Evolutionary conservation across 768 basidiomycete genomes (phyloP), one percentile per base, ranked within the genome.

Genomic region (Tulasnella sp.): DNA sequence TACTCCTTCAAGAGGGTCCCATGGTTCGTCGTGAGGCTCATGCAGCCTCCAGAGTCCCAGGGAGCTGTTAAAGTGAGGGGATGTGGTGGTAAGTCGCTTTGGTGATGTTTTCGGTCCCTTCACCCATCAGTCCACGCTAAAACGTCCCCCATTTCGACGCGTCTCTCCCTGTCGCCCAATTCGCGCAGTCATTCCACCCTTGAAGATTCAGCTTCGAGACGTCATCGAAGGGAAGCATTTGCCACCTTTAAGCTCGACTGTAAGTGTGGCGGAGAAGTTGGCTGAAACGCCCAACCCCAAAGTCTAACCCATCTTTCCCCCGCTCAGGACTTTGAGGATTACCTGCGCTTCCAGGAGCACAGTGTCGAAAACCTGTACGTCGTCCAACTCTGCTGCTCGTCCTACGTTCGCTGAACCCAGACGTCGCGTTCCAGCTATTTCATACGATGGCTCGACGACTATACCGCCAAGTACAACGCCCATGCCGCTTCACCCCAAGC

Each of bases 161-260:
- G n/a, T 45, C 19, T 70, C 25, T 42, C 17, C 12, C 40, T 17
- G 39, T 39, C 7, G 19, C 49, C n/a, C 36, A 5, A n/a, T 19
- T 34, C 22, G 3, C 29, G 19, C 45, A 76, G 75, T 76, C 37
- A 69, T 58, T 42, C 75, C 75, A n/a, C 22, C 45, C 7, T 29
- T 76, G 22, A 25, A 76, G 45, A 45, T 76, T 45, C 71, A 70
- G 14, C 67, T 76, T 22, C 67, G 40, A 38, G 75, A 76, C 29
- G 69, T 76, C 36, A 42, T 76, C 6, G 67, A 76, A 14, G 69
- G 75, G 37, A 76, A 70, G 37, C 75, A 76, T 76, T 39, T 76
- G 15, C 75, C 75, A 6, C 75, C 75, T 34, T 31, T 75, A 31
- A 75, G 52, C 38, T 52, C 38, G 5, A 36, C 58, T 12, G 74